These are phyloP conservation scores for Cystobasidium pallidum DNA, from an alignment of 1,284 basidiomycete species.

Conservation along the genomic window DNA sequence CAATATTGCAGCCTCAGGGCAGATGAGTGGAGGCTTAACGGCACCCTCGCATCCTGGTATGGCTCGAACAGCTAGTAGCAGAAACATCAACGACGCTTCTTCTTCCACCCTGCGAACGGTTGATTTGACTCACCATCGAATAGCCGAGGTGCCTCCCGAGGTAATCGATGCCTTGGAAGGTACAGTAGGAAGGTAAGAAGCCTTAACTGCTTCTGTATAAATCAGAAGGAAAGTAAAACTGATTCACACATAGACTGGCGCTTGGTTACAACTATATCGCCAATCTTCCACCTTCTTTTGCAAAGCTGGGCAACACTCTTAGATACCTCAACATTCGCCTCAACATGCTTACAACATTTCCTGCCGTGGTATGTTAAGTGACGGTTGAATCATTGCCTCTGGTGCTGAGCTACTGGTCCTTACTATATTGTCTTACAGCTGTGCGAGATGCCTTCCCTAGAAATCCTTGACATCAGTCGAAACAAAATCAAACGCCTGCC, in stretches of 20 bases:
- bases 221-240: neutral
- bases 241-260: conserved; percentile 67
- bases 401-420: neutral
- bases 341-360: conserved; percentile 82
- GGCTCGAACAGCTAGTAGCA: conserved; percentile 38
- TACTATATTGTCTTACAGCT: conserved; percentile 62
- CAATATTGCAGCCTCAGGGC: neutral
- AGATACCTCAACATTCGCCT: conserved; percentile 92
- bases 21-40: conserved; percentile 3
- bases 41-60: conserved; percentile 29
- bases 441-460: conserved; percentile 79
- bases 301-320: conserved; percentile 69
- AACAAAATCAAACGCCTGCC: conserved; percentile 87
- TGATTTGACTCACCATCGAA: conserved; percentile 73
- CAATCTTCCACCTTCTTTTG: conserved; percentile 78
- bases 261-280: conserved; percentile 82
- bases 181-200: conserved; percentile 69
- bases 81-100: conserved; percentile 8
- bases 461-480: conserved; percentile 91
- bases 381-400: conserved; percentile 33
- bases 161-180: conserved; percentile 74
- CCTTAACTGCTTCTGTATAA: neutral
- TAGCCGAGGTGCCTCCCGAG: conserved; percentile 73
- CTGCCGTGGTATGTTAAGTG: conserved; percentile 73
- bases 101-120: conserved; percentile 64